Evolutionary conservation across 139 green algal genomes (phyloP).

Genomic region (Trebouxia sp.): DNA sequence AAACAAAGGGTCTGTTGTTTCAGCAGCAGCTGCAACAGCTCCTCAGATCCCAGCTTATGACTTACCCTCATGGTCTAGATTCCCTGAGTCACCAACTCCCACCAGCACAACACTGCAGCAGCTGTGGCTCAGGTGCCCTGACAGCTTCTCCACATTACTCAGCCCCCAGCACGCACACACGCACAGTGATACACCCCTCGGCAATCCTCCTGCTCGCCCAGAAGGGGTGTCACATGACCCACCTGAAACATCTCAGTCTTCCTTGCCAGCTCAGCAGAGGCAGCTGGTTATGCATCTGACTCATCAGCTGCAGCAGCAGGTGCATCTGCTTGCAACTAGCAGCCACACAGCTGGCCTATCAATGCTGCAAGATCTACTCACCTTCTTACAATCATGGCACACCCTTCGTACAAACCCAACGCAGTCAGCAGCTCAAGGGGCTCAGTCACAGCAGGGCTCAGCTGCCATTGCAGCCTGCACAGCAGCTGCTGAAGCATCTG

Average conservation of each 20-base stretch:
- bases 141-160: conserved; percentile 8
- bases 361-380: not conserved
- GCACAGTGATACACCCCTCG: no score
- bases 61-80: not conserved
- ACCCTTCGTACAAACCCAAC: not conserved
- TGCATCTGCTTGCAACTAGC: not conserved
- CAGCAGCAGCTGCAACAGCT: not conserved
- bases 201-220: not conserved
- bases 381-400: not conserved
- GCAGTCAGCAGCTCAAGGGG: not conserved
- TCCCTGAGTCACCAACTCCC: not conserved
- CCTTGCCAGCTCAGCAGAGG: not conserved
- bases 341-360: not conserved
- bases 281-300: not conserved
- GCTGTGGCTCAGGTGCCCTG: conserved; percentile 11
- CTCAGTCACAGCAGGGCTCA: not conserved
- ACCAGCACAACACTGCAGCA: not conserved
- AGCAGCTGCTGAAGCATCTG: not conserved
- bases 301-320: not conserved
- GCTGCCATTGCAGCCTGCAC: not conserved
- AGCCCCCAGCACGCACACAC: not conserved
- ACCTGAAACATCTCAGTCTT: not conserved
- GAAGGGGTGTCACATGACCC: not conserved
- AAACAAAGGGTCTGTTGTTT: not conserved
- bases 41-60: not conserved